Base-by-base conservation (phyloP, 495 filamentous ascomycete species). In the Talaromyces thailandensis region DNA sequence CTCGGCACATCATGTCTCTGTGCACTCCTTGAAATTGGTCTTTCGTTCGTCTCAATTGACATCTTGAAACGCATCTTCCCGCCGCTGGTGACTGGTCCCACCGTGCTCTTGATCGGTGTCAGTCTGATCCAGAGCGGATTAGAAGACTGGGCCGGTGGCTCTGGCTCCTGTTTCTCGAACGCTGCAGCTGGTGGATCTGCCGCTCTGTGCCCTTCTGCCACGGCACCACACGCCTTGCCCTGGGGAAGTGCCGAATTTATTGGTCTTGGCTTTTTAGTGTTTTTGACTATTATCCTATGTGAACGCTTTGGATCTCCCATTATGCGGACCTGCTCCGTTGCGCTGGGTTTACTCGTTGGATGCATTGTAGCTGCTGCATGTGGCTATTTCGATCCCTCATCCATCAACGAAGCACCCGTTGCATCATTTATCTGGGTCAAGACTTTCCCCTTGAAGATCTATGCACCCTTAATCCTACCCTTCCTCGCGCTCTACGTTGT, bases 231-330 rank as follows among this genome's bases (percentile, higher is more conserved):
- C 66, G 82, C 93, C 21, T 79, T 96, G 1, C 89, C 88, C 1
- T 97, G 93, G 93, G 93, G 92, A 21, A 88, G 86, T 51, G 81
- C 92, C 12, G 84, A 96, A 71, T 95, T 91, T 69, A 87, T 97
- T 53, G 92, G 92, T 4, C 84, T 97, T 1, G 93, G 93, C 1
- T 96, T 97, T 76, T 84, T 86, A 25, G 92, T 95, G 45, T 96
- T 96, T 70, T 63, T 92, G n/a, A 91, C 90, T 26, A 95, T 94
- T 70, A 90, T 94, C 70, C 65, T 94, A 16, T 91, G 87, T 69
- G 91, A 94, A 72, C 83, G 88, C 7, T 94, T 93, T 72, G 92
- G 93, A 9, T 84, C 86, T 7, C 91, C 90, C 0, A 86, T 89
- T 65, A 84, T 90, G 83, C 86, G 88, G 68, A 83, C 79, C 48